Conservation (phyloP, 2,329 filamentous ascomycete species). For the Mycosphaerella sp. region DNA sequence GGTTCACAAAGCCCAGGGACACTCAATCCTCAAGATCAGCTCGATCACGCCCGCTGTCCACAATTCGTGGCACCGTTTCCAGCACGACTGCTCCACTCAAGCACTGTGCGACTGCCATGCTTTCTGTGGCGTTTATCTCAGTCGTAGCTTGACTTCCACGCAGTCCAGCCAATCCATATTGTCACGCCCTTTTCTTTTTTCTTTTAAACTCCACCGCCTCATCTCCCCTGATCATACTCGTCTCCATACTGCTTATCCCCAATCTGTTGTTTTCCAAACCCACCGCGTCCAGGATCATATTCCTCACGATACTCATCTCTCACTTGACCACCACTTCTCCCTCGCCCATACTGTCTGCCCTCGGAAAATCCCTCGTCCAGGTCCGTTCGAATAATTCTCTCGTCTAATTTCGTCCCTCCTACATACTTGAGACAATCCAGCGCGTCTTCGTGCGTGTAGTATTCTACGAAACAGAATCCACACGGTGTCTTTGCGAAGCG, state of each 20-base stretch:
- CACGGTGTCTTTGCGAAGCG: constrained; percentile 96
- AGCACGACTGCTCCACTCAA: no score
- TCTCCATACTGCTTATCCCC: constrained; percentile 44
- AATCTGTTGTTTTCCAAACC: constrained; percentile 71
- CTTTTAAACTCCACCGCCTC: neutral
- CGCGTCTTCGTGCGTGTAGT: constrained; percentile 95
- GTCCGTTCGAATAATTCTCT: constrained; percentile 92
- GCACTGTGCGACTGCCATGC: no score
- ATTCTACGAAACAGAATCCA: constrained; percentile 99
- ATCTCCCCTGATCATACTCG: constrained; percentile 19
- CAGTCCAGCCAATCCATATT: no score
- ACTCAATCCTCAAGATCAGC: no score
- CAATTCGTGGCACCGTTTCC: no score
- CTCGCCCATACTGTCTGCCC: constrained; percentile 87
- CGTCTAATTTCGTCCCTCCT: constrained; percentile 94
- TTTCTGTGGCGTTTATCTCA: no score
- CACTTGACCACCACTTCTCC: constrained; percentile 93
- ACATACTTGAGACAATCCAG: constrained; percentile 99
- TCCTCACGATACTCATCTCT: constrained; percentile 97
- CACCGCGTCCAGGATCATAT: constrained; percentile 89
- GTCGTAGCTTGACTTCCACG: no score
- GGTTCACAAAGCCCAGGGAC: no score
- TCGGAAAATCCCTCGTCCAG: constrained; percentile 93
- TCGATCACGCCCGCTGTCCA: no score
- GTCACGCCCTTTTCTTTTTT: neutral